Conservation (phyloP, 106 monocot species). For the Acanthochlamys bracteata region DNA sequence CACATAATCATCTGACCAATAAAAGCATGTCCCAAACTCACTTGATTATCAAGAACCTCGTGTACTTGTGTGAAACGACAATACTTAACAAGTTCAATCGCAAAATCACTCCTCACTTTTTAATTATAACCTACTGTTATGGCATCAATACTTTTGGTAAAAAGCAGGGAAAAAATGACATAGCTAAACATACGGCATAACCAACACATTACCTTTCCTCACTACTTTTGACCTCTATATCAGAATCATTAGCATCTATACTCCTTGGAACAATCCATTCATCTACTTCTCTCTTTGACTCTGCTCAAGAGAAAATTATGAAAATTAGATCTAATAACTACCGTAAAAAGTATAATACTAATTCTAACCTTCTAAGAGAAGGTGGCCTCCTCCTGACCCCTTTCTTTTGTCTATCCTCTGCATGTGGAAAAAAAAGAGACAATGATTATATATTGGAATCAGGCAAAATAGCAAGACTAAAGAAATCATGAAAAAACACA, state of each 20-base stretch:
- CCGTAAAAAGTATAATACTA: not conserved
- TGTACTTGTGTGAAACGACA: too few relatives aligned
- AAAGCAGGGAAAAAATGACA: not conserved
- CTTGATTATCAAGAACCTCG: too few relatives aligned
- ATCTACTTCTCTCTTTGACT: slow-evolving; percentile 67
- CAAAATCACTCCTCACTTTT: too few relatives aligned
- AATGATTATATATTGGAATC: not conserved
- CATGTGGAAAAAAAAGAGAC: not conserved
- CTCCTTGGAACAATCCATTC: slow-evolving; percentile 73
- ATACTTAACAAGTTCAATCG: too few relatives aligned
- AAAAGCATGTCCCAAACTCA: too few relatives aligned
- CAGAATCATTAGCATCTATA: slow-evolving; percentile 96
- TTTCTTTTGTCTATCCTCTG: slow-evolving; percentile 91
- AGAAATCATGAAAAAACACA: not conserved
- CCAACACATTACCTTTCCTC: slow-evolving; percentile 56
- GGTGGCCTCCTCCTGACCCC: slow-evolving; percentile 42
- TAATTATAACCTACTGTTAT: too few relatives aligned
- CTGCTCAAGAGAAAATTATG: slow-evolving; percentile 12
- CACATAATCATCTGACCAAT: too few relatives aligned
- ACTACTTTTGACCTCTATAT: slow-evolving; percentile 75
- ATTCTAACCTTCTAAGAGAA: slow-evolving; percentile 77
- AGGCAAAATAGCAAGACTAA: not conserved
- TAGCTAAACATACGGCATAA: not conserved
- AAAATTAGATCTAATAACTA: not conserved
- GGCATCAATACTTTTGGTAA: too few relatives aligned